Conservation (phyloP, 2,329 filamentous ascomycete genomes). For the Rachicladosporium sp. region DNA sequence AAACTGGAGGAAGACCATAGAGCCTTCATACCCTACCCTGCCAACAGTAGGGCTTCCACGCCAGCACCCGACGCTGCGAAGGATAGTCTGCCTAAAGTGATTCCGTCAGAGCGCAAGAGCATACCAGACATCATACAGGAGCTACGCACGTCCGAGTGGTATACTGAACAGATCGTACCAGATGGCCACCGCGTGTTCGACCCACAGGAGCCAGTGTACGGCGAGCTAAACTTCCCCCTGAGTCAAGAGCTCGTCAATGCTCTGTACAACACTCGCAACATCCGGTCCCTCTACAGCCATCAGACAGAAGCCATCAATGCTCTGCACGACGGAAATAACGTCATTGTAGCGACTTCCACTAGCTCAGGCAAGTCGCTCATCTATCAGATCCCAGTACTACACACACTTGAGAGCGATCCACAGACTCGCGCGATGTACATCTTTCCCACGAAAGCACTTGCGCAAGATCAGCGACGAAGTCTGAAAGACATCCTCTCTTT, state of each 20-base stretch:
- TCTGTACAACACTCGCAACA: conserved; percentile 80
- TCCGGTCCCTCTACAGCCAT: conserved; percentile 77
- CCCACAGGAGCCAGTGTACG: conserved; percentile 67
- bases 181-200: conserved; percentile 88
- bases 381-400: conserved; percentile 85
- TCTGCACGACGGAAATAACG: conserved; percentile 66
- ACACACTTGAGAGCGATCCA: conserved; percentile 67
- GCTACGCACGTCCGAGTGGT: conserved; percentile 73
- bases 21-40: conserved; percentile 50
- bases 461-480: conserved; percentile 85
- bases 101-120: conserved; percentile 66
- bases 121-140: conserved; percentile 79
- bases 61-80: conserved; percentile 27
- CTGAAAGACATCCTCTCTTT: conserved; percentile 73
- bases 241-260: conserved; percentile 93
- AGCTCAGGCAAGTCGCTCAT: conserved; percentile 97
- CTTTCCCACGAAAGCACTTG: conserved; percentile 91
- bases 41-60: conserved; percentile 30
- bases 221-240: conserved; percentile 71
- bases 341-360: conserved; percentile 89
- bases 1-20: conserved; percentile 48
- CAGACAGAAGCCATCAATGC: conserved; percentile 90
- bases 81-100: conserved; percentile 50
- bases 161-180: conserved; percentile 82
- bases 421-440: conserved; percentile 88